Conservation (phyloP, 345 rosid genomes). For the Salix exigua region DNA sequence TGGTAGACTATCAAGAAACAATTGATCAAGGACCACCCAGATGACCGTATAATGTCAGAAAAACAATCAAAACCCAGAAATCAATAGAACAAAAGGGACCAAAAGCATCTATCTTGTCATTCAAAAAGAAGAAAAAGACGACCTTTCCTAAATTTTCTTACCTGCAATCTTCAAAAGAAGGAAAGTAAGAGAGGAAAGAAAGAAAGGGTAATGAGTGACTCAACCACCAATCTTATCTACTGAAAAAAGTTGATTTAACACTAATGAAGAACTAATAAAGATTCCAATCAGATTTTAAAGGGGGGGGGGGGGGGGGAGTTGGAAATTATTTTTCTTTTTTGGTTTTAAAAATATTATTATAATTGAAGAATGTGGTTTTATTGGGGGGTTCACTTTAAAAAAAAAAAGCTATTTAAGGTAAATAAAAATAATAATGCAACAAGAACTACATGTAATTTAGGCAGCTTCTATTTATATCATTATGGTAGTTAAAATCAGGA, state of each 20-base stretch:
- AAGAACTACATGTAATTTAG: no score
- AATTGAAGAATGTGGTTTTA: neutral
- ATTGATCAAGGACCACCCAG: constrained; percentile 3
- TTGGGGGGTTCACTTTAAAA: neutral
- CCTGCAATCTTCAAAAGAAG: constrained; percentile 12
- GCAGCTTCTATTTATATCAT: no score
- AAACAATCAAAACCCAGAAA: neutral
- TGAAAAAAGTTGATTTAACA: constrained; percentile 15
- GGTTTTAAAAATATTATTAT: neutral
- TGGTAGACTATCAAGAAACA: neutral
- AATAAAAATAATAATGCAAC: no score
- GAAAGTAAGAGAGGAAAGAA: constrained; percentile 2
- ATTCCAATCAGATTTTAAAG: constrained; percentile 24
- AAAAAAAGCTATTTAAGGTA: neutral
- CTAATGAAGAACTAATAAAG: constrained; percentile 14
- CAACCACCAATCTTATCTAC: constrained; percentile 41
- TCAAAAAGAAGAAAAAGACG: neutral
- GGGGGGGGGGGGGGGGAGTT: neutral
- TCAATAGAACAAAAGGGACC: neutral
- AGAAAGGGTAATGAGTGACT: constrained; percentile 26
- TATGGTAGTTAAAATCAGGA: no score
- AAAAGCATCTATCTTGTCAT: neutral
- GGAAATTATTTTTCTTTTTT: neutral
- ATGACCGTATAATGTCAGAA: neutral
- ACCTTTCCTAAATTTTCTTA: neutral